Evolutionary conservation across 2,329 filamentous ascomycete species (phyloP).

Genomic region (Cytospora schulzeri): DNA sequence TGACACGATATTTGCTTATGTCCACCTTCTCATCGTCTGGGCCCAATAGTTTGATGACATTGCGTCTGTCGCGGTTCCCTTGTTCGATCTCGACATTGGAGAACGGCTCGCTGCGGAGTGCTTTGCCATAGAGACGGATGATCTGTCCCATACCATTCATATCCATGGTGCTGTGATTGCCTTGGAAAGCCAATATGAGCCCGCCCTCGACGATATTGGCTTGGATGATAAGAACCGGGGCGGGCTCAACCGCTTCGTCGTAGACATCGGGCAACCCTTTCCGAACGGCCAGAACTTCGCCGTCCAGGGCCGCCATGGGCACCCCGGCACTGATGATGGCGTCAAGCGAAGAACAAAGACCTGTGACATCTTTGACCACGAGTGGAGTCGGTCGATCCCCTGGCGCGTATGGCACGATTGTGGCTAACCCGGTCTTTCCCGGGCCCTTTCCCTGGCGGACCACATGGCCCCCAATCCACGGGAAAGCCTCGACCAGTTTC

Average conservation of each 20-base stretch:
- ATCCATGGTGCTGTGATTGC: constrained; percentile 31
- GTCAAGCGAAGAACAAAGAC: constrained; percentile 9
- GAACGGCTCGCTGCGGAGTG: constrained; percentile 15
- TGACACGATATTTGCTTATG: constrained; percentile 3
- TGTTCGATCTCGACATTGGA: constrained; percentile 3
- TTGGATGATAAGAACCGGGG: constrained; percentile 28
- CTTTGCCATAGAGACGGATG: constrained; percentile 22
- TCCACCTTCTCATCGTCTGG: constrained; percentile 11
- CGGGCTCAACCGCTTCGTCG: constrained; percentile 13
- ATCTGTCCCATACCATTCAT: constrained; percentile 31
- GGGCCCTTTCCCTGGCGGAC: constrained; percentile 13
- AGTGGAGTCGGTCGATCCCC: constrained; percentile 7
- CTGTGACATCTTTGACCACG: constrained; percentile 13
- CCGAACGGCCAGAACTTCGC: not conserved
- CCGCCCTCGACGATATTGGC: constrained; percentile 31
- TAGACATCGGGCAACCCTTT: constrained; percentile 18
- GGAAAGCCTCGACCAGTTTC: constrained; percentile 14
- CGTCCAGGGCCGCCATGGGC: constrained; percentile 23
- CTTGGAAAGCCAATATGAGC: constrained; percentile 29
- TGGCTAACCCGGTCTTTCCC: constrained; percentile 14
- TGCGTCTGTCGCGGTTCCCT: constrained; percentile 20
- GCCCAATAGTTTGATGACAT: constrained; percentile 17
- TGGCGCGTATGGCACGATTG: constrained; percentile 15
- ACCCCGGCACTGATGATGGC: constrained; percentile 6
- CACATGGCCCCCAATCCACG: constrained; percentile 25